Evolutionary conservation across 371 early-diverging fungal species (phyloP).

Genomic region (Conidiobolus incongruus): DNA sequence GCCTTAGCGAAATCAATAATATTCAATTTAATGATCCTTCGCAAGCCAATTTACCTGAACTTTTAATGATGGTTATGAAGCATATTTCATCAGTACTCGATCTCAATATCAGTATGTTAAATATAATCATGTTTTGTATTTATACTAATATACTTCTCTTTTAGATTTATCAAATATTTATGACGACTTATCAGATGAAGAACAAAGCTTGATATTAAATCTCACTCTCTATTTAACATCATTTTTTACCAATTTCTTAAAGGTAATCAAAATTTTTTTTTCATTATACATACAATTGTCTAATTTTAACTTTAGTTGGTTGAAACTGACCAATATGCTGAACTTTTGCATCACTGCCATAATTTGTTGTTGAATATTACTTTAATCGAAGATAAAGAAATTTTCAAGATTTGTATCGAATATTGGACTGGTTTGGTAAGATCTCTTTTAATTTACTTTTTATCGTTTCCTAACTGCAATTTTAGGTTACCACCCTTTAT

Average conservation of each 20-base stretch:
- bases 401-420: constrained; percentile 94
- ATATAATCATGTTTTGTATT: background rate
- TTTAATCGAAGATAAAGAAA: constrained; percentile 79
- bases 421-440: constrained; percentile 84
- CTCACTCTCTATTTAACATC: constrained; percentile 67
- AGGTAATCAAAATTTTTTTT: too few species aligned
- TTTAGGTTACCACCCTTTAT: constrained; percentile 61
- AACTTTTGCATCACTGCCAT: constrained; percentile 56
- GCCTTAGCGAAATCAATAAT: constrained; percentile 82
- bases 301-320: constrained; percentile 18
- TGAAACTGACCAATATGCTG: constrained; percentile 33
- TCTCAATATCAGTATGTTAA: background rate
- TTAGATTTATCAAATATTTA: constrained; percentile 58
- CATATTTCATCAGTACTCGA: constrained; percentile 13
- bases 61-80: constrained; percentile 59
- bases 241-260: constrained; percentile 60
- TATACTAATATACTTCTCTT: background rate
- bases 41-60: constrained; percentile 50
- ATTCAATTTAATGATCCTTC: constrained; percentile 49
- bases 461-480: too few species aligned
- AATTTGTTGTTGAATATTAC: constrained; percentile 76
- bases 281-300: too few species aligned
- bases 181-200: constrained; percentile 59
- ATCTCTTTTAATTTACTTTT: too few species aligned
- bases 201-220: constrained; percentile 79